phyloP scores from a whole-genome alignment of 1,284 basidiomycete species.

The Pterula multifida region DNA sequence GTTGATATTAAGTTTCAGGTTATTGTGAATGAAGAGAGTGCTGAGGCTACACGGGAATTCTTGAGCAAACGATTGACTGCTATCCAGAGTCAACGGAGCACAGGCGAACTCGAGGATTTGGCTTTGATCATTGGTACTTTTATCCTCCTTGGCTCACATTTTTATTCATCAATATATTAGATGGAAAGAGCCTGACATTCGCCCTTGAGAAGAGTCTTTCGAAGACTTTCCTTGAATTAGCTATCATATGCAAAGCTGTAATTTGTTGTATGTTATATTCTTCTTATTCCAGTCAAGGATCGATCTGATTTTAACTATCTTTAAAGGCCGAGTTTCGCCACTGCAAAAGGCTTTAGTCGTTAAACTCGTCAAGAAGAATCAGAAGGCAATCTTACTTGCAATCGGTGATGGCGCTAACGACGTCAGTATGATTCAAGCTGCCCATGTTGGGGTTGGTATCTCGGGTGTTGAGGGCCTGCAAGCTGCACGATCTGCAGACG shows the following conservation, averaged over 20 bases:
- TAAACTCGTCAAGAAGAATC: conserved; percentile 96
- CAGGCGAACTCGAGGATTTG: conserved; percentile 89
- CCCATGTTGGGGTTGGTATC: conserved; percentile 96
- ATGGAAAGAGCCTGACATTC: conserved; percentile 90
- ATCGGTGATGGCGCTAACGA: conserved; percentile 98
- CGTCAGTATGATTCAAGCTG: conserved; percentile 94
- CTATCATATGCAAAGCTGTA: conserved; percentile 96
- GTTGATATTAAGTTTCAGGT: too few species aligned
- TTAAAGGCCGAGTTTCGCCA: conserved; percentile 91
- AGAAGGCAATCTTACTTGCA: conserved; percentile 83
- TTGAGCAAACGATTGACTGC: conserved; percentile 81
- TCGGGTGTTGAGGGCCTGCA: conserved; percentile 94
- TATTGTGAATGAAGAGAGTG: conserved; percentile 87
- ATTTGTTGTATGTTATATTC: conserved; percentile 70
- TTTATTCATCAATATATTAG: conserved; percentile 25
- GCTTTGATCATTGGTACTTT: conserved; percentile 82
- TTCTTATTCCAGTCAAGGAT: conserved; percentile 2
- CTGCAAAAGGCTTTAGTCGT: conserved; percentile 97
- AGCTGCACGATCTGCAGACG: conserved; percentile 93
- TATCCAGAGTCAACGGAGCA: conserved; percentile 85
- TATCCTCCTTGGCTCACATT: background rate
- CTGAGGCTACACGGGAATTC: conserved; percentile 77
- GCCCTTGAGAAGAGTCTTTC: conserved; percentile 90
- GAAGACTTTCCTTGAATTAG: conserved; percentile 87
- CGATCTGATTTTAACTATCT: conserved; percentile 1